phyloP scores from a whole-genome alignment of 306 rosid species.

The Clitoria ternatea region DNA sequence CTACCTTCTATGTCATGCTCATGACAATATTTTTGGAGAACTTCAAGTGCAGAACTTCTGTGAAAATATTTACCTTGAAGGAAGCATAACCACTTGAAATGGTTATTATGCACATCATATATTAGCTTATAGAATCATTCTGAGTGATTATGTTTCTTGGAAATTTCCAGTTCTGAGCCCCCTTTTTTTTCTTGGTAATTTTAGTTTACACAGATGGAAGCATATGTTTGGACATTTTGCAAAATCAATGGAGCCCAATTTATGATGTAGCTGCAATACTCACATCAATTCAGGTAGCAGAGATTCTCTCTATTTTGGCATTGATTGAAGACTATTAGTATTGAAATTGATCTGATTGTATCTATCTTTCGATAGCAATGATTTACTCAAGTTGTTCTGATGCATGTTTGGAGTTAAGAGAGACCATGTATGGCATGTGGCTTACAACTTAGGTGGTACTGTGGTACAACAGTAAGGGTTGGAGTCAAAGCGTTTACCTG shows the following conservation, averaged over 20 bases:
- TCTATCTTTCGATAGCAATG: background rate
- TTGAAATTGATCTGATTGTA: background rate
- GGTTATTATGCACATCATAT: background rate
- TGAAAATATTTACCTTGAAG: background rate
- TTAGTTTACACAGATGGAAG: constrained; percentile 92
- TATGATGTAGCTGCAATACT: constrained; percentile 92
- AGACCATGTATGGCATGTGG: background rate
- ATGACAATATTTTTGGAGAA: background rate
- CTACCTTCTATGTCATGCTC: background rate
- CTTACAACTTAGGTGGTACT: background rate
- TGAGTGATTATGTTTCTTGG: background rate
- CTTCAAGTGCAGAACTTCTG: background rate
- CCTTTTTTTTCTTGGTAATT: constrained; percentile 11
- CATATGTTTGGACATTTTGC: constrained; percentile 82
- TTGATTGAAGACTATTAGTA: background rate
- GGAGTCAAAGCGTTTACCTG: background rate
- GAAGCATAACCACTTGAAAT: background rate
- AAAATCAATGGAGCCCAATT: constrained; percentile 92
- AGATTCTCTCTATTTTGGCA: background rate
- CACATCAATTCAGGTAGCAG: constrained; percentile 79
- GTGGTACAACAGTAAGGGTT: background rate
- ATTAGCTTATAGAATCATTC: background rate
- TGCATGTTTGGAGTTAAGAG: background rate
- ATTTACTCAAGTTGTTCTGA: background rate
- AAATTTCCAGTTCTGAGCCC: background rate